phyloP scores from a whole-genome alignment of 768 basidiomycete species.

The Boletus sp. region DNA sequence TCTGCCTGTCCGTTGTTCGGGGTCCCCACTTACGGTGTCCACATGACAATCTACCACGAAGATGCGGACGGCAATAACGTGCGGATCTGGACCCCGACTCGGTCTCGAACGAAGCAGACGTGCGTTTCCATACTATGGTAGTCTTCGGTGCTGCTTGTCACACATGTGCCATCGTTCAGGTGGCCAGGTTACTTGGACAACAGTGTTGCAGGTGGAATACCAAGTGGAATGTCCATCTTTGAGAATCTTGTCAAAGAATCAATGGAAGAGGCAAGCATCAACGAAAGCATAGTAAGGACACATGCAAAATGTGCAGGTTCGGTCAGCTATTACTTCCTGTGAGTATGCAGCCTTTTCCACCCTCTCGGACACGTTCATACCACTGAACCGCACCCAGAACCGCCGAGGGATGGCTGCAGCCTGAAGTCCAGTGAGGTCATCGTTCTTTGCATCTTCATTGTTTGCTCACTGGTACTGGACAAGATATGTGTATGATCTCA shows the following conservation, averaged over 20 bases:
- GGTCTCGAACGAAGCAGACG: conserved; percentile 87
- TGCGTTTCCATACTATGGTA: conserved; percentile 37
- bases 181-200: conserved; percentile 91
- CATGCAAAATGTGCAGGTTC: conserved; percentile 62
- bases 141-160: not conserved
- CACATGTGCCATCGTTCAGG: conserved; percentile 31
- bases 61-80: conserved; percentile 38
- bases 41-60: conserved; percentile 68
- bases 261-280: conserved; percentile 87
- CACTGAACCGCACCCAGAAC: conserved; percentile 17
- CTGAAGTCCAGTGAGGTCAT: conserved; percentile 70
- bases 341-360: conserved; percentile 6
- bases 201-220: conserved; percentile 88
- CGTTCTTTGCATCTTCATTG: not conserved
- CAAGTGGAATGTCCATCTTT: conserved; percentile 67
- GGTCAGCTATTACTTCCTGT: conserved; percentile 82
- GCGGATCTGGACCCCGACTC: conserved; percentile 83
- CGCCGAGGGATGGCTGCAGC: conserved; percentile 63
- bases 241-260: conserved; percentile 87
- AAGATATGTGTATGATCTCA: conserved; percentile 84
- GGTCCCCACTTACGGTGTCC: conserved; percentile 87
- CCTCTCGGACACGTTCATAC: not conserved
- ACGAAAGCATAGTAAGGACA: conserved; percentile 56
- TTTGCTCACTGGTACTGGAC: not conserved
- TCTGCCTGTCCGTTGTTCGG: conserved; percentile 88